Percentiles rank a stretch among this genome's conserved stretches.
These are phyloP conservation scores for Candida adriatica DNA, from an alignment of 805 yeast genomes.

Conservation along the genomic window DNA sequence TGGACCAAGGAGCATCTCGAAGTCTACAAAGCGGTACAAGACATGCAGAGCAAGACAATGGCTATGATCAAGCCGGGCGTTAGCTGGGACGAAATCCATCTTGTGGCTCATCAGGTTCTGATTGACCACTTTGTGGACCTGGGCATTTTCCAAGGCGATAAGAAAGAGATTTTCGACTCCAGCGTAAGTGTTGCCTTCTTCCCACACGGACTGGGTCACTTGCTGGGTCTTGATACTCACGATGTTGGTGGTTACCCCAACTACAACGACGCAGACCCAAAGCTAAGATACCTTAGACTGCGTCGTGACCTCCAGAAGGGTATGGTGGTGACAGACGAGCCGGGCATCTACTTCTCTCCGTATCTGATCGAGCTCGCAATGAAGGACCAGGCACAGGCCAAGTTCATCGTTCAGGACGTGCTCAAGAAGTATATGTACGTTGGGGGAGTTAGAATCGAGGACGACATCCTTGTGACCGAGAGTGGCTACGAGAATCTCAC, in stretches of 20 bases:
- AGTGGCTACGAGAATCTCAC: slow-evolving; percentile 79
- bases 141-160: slow-evolving; percentile 65
- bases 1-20: slow-evolving; percentile 85
- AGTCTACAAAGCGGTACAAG: slow-evolving; percentile 70
- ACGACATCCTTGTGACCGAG: slow-evolving; percentile 74
- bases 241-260: slow-evolving; percentile 90
- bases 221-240: slow-evolving; percentile 92
- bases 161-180: slow-evolving; percentile 62
- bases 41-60: slow-evolving; percentile 78
- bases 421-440: slow-evolving; percentile 75
- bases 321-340: slow-evolving; percentile 92
- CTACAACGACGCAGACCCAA: slow-evolving; percentile 76
- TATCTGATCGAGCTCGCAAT: slow-evolving; percentile 64
- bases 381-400: slow-evolving; percentile 31
- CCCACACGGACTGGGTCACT: slow-evolving; percentile 95
- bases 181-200: slow-evolving; percentile 72
- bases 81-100: slow-evolving; percentile 78
- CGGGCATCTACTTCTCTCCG: slow-evolving; percentile 88
- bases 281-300: slow-evolving; percentile 70
- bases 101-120: slow-evolving; percentile 70
- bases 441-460: slow-evolving; percentile 98
- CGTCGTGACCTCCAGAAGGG: slow-evolving; percentile 65
- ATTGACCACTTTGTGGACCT: slow-evolving; percentile 62
- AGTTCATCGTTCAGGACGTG: slow-evolving; percentile 50
- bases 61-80: slow-evolving; percentile 73